Evolutionary conservation across 106 monocot species (phyloP).

Genomic region (Cymbidium sinense): DNA sequence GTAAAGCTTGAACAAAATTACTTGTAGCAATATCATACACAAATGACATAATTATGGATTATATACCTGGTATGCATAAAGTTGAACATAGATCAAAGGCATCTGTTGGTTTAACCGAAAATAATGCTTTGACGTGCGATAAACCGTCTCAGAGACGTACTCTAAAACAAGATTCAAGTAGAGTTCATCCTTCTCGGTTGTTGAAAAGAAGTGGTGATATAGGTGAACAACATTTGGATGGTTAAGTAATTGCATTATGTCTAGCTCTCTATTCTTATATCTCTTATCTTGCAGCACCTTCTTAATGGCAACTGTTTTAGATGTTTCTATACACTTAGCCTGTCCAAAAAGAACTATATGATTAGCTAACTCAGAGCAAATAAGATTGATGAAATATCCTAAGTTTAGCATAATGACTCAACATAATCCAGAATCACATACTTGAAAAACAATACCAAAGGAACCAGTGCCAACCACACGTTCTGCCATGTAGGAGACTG

Average conservation of each 20-base stretch:
- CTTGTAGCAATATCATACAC: not conserved
- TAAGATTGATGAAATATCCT: not conserved
- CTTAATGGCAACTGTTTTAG: conserved; percentile 67
- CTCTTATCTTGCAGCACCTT: conserved; percentile 73
- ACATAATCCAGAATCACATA: conserved; percentile 14
- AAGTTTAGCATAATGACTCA: not conserved
- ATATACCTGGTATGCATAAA: conserved; percentile 61
- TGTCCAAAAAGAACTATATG: conserved; percentile 6
- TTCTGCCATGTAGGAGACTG: conserved; percentile 61
- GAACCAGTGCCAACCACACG: conserved; percentile 70
- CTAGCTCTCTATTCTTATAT: conserved; percentile 69
- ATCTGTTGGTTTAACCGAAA: conserved; percentile 40
- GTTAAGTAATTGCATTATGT: conserved; percentile 44
- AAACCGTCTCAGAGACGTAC: conserved; percentile 56
- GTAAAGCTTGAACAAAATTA: not conserved
- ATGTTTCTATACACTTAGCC: conserved; percentile 61
- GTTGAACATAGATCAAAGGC: conserved; percentile 52
- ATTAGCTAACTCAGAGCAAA: not conserved
- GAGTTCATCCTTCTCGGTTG: conserved; percentile 49
- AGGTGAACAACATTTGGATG: conserved; percentile 68
- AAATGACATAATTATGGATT: not conserved
- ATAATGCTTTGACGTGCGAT: conserved; percentile 37
- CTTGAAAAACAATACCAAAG: conserved; percentile 74
- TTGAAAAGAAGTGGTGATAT: conserved; percentile 63
- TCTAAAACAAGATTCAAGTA: conserved; percentile 72